Conservation (phyloP, 2,329 filamentous ascomycete species). For the Dactylonectria estremocensis region DNA sequence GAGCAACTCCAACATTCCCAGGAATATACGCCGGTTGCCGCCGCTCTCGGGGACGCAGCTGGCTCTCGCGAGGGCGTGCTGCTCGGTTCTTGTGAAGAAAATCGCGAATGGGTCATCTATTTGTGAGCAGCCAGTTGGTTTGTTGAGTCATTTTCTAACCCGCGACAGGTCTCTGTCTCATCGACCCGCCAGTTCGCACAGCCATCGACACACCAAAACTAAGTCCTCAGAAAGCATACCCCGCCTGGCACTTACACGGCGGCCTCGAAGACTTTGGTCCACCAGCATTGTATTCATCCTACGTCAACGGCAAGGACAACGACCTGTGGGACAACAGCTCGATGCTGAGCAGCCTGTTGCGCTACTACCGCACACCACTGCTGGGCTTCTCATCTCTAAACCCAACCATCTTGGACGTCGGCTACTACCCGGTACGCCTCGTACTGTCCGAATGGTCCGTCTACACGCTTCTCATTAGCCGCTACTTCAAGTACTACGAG, state of each 20-base stretch:
- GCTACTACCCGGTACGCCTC: slow-evolving; percentile 39
- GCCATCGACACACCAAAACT: neutral
- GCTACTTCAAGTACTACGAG: slow-evolving; percentile 40
- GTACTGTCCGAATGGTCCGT: slow-evolving; percentile 38
- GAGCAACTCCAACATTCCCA: slow-evolving; percentile 9
- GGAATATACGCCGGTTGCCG: slow-evolving; percentile 22
- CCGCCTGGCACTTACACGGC: neutral
- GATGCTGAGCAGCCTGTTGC: slow-evolving; percentile 19
- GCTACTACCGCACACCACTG: slow-evolving; percentile 13
- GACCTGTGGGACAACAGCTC: slow-evolving; percentile 5
- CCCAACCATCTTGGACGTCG: slow-evolving; percentile 30
- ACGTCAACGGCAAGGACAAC: neutral
- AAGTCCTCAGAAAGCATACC: neutral
- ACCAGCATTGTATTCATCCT: slow-evolving; percentile 14
- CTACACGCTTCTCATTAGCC: slow-evolving; percentile 36
- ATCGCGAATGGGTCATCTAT: neutral
- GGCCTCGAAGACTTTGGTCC: slow-evolving; percentile 21
- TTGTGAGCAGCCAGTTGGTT: neutral
- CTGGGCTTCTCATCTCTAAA: neutral
- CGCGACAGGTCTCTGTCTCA: slow-evolving; percentile 7
- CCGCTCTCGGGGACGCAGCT: slow-evolving; percentile 10
- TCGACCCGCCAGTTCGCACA: slow-evolving; percentile 13
- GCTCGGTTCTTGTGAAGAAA: slow-evolving; percentile 19
- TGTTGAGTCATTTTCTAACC: neutral
- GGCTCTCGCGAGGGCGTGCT: slow-evolving; percentile 17